Percentiles rank a stretch among this genome's conserved stretches.
Conservation (phyloP, 352 stramenopile genomes). For the Ophiocytium majus region DNA sequence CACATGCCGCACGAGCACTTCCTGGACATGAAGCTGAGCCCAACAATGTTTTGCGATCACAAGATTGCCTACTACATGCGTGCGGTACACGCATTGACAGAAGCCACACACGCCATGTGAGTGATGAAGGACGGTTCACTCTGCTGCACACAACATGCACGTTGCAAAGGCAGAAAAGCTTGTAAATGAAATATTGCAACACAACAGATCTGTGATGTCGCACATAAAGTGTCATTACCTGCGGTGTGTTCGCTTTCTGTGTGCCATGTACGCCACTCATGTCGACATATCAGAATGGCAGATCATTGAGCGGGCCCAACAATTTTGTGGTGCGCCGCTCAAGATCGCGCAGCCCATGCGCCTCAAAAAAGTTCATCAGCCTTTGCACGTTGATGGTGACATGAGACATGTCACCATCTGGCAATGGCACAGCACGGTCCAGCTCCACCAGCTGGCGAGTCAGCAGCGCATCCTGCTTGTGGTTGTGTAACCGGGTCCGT, state of each 20-base stretch:
- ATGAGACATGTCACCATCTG: neutral
- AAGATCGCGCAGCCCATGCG: neutral
- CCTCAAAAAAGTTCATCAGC: neutral
- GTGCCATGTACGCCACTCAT: no score
- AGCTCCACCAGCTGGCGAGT: slow-evolving; percentile 7
- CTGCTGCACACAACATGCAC: no score
- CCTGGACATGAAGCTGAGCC: slow-evolving; percentile 34
- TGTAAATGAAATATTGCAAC: no score
- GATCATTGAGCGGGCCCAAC: neutral
- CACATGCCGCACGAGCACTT: slow-evolving; percentile 36
- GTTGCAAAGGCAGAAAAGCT: no score
- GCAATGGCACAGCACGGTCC: neutral
- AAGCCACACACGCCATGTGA: no score
- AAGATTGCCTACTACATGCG: slow-evolving; percentile 31
- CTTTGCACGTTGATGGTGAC: neutral
- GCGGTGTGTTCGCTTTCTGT: no score
- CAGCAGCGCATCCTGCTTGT: neutral
- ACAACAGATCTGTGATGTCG: no score
- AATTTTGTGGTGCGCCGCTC: neutral
- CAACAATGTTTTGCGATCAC: slow-evolving; percentile 43
- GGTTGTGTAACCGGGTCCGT: neutral
- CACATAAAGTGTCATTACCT: no score
- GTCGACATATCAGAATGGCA: no score
- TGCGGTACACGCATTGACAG: no score
- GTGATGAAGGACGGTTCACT: no score